Evolutionary conservation across 2,329 filamentous ascomycete species (phyloP).

Genomic region (Fusarium burgessii): DNA sequence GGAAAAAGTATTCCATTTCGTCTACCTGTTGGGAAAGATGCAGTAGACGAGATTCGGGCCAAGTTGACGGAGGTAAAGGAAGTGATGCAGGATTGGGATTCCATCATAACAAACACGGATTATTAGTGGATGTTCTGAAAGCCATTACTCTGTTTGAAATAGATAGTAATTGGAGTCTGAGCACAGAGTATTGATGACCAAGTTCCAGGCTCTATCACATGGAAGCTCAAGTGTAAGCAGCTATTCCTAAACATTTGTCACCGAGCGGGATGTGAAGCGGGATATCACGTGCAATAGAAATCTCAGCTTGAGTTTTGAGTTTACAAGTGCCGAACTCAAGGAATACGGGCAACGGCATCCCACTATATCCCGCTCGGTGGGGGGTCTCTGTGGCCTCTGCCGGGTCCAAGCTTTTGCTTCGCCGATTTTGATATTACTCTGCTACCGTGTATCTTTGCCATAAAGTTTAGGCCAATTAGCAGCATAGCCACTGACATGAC

Average conservation of each 20-base stretch:
- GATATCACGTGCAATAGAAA: not conserved
- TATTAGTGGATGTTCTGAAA: not conserved
- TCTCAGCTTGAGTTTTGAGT: no score
- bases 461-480: not conserved
- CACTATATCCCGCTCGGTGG: not conserved
- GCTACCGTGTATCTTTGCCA: not conserved
- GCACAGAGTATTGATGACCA: no score
- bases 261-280: not conserved
- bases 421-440: not conserved
- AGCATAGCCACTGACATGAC: not conserved
- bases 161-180: no score
- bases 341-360: not conserved
- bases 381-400: not conserved
- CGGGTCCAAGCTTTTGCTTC: not conserved
- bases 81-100: slow-evolving; percentile 42
- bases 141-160: not conserved
- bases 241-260: no score
- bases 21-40: slow-evolving; percentile 50
- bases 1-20: slow-evolving; percentile 28
- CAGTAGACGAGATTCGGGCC: slow-evolving; percentile 38
- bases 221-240: no score
- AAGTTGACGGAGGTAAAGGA: slow-evolving; percentile 40
- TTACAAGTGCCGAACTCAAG: no score
- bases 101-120: slow-evolving; percentile 43
- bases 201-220: no score